Percentiles rank a stretch among this genome's conserved stretches.
These are phyloP conservation scores for Furcasterigmium furcatum DNA, from an alignment of 2,329 filamentous ascomycete genomes.

Conservation along the genomic window DNA sequence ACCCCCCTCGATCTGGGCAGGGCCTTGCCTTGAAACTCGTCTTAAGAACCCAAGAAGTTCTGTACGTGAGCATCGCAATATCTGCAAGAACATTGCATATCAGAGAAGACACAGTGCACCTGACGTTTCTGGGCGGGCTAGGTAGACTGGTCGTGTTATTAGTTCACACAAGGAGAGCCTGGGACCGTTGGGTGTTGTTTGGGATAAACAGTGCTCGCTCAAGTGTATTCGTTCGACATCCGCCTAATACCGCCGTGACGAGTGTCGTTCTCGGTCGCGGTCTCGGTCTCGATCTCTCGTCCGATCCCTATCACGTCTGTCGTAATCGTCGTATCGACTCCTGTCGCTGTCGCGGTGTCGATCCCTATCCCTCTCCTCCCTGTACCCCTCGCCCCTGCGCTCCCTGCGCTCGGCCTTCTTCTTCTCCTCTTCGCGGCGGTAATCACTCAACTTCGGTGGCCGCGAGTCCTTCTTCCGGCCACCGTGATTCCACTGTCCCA, in stretches of 20 bases:
- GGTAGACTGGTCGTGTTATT: background rate
- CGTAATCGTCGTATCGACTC: conserved; percentile 18
- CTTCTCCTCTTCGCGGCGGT: conserved; percentile 31
- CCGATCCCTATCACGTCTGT: conserved; percentile 28
- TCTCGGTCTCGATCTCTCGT: conserved; percentile 26
- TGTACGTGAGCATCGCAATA: too few species aligned
- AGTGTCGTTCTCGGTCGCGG: conserved; percentile 12
- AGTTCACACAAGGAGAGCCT: background rate
- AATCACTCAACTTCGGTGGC: conserved; percentile 47
- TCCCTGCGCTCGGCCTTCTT: conserved; percentile 32
- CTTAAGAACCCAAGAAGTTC: too few species aligned
- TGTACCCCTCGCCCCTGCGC: conserved; percentile 24
- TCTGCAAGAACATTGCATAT: too few species aligned
- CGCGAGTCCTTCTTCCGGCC: conserved; percentile 36
- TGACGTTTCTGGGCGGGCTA: background rate
- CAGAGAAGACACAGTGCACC: too few species aligned
- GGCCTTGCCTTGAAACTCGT: too few species aligned
- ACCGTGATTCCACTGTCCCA: conserved; percentile 78
- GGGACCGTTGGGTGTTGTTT: background rate
- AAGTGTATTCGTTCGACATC: too few species aligned
- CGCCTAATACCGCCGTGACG: conserved; percentile 1
- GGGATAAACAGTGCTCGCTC: too few species aligned
- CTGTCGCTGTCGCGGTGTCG: conserved; percentile 17
- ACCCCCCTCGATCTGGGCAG: too few species aligned
- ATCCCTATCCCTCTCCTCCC: conserved; percentile 36